These are phyloP conservation scores for Aspergillus steynii DNA, from an alignment of 495 filamentous ascomycete species.

Conservation along the genomic window DNA sequence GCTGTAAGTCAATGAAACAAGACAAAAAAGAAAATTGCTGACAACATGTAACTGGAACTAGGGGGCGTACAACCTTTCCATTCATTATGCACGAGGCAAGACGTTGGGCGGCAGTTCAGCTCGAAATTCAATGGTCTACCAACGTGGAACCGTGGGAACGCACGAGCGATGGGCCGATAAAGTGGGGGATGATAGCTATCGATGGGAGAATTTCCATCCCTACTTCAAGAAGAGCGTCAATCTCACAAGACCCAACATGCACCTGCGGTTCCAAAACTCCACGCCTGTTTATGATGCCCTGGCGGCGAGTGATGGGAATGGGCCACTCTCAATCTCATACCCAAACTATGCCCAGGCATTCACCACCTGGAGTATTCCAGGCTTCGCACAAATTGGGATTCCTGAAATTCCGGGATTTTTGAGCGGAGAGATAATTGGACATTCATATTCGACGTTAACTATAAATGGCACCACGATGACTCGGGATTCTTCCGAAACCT, in stretches of 20 bases:
- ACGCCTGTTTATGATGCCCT: constrained; percentile 38
- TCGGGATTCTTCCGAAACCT: constrained; percentile 28
- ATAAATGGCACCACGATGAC: constrained; percentile 24
- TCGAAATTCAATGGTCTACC: constrained; percentile 42
- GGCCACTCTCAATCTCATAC: constrained; percentile 43
- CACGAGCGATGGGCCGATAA: constrained; percentile 51
- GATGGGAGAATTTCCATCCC: constrained; percentile 43
- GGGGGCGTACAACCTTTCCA: background rate
- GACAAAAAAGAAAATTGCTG: background rate
- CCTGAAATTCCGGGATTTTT: constrained; percentile 29
- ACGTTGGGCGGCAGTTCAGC: constrained; percentile 45
- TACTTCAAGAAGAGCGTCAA: constrained; percentile 48
- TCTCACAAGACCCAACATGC: constrained; percentile 44
- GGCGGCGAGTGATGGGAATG: constrained; percentile 13
- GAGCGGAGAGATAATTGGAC: constrained; percentile 25
- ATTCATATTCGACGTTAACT: constrained; percentile 27
- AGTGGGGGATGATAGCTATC: constrained; percentile 50
- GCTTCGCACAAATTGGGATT: constrained; percentile 36
- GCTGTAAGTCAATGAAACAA: constrained; percentile 15
- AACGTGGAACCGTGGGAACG: constrained; percentile 29
- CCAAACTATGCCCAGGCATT: constrained; percentile 39
- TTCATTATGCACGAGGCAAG: constrained; percentile 45
- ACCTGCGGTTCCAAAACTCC: constrained; percentile 26
- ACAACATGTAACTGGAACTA: background rate
- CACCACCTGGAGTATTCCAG: constrained; percentile 27